Base-by-base conservation (phyloP, 2,329 filamentous ascomycete genomes). In the Pseudogymnoascus destructans region DNA sequence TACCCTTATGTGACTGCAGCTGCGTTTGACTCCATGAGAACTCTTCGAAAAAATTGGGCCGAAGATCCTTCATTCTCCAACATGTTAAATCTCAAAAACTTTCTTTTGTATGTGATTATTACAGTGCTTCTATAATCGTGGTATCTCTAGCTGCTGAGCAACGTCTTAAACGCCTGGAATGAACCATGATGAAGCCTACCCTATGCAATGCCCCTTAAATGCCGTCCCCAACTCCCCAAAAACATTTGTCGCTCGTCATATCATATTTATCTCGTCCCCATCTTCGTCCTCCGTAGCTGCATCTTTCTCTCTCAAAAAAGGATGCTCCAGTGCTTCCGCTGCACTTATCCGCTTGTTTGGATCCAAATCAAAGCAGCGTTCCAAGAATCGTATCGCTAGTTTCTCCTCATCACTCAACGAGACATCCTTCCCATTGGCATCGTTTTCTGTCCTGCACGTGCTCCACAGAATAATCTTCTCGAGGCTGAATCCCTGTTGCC, bases 381-480 rank as follows among this genome's bases (percentile, higher is more conserved):
- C 77, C 60, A 95, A 70, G 66, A 95, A 93, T 40, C 80, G 76
- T 0, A 92, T 77, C 0, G 88, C 88, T 60, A 86, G 74, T 65
- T 80, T 81, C 73, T 93, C 89, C 21, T 89, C 85, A 0, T 75
- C 72, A 0, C 76, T 79, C 36, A 93, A 70, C 1, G 75, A 76
- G 4, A 75, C 73, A 57, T 73, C 71, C 56, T 74, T 77, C 58
- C 78, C 78, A 61, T 58, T 58, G 13, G 79, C 78, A 19, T 82
- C 79, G 59, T 81, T 84, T 23, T 56, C 54, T 10, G 30, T 38
- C 19, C 89, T 82, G 61, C 87, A 88, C 23, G 89, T 95, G 67
- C 89, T 93, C 93, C 93, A 98, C 55, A 95, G 77, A 62, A 98
- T 85, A 64, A 98, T 93, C 73, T 95, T 93, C 72, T 95, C 89